These are phyloP conservation scores for Rhizopus delemar DNA, from an alignment of 371 early-diverging fungal species.

Conservation along the genomic window DNA sequence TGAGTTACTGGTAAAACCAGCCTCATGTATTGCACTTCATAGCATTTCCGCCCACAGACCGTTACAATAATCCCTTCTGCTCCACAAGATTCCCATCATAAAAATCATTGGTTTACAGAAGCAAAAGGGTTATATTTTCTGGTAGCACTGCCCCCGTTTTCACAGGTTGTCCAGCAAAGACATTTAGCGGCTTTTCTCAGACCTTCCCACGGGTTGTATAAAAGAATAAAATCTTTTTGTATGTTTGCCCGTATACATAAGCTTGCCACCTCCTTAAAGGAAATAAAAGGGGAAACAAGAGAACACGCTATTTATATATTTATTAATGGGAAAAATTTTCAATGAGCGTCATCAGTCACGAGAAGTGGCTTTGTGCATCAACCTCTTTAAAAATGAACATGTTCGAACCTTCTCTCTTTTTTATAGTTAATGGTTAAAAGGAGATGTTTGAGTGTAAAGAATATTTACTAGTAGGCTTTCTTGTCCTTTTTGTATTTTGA, in stretches of 20 bases:
- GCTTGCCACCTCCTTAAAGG: conserved; percentile 40
- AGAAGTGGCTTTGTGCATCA: neutral
- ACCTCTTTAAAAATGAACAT: too few species aligned
- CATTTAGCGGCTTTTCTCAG: conserved; percentile 53
- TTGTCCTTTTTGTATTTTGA: too few species aligned
- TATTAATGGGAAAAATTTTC: conserved; percentile 13
- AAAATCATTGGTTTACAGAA: conserved; percentile 20
- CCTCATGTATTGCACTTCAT: conserved; percentile 57
- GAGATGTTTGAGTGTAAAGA: too few species aligned
- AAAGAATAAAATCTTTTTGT: conserved; percentile 44
- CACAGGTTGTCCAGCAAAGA: conserved; percentile 48
- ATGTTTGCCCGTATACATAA: conserved; percentile 56
- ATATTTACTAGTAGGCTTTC: too few species aligned
- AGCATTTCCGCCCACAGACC: conserved; percentile 48
- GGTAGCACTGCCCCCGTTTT: conserved; percentile 49
- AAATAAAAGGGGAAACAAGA: conserved; percentile 21
- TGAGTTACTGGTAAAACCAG: conserved; percentile 44
- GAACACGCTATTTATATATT: conserved; percentile 12
- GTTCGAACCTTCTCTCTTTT: too few species aligned
- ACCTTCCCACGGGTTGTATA: conserved; percentile 54
- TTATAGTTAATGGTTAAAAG: too few species aligned
- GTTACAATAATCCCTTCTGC: conserved; percentile 28
- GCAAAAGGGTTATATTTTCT: conserved; percentile 28
- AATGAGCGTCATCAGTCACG: neutral
- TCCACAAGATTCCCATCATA: conserved; percentile 20